Evolutionary conservation across 164 flowering plant species (phyloP), one percentile per base, ranked within the genome.

Genomic region (Macadamia tetraphylla): DNA sequence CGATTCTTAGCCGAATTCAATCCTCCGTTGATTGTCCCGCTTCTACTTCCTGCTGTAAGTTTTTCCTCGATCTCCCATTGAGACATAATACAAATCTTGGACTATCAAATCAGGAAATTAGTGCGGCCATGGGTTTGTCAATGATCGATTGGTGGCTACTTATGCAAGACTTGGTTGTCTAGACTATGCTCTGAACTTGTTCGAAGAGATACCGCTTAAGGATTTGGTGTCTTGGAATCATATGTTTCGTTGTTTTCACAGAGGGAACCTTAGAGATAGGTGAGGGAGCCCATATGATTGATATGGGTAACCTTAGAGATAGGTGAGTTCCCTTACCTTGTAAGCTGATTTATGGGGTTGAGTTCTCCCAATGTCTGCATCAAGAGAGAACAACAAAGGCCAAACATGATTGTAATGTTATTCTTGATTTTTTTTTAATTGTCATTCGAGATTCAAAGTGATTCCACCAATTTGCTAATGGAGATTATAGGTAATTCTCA

Each of bases 81-180:
- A 70, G 70, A 60, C 13, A 67, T 44, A 30, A 12, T 77, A 49
- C 86, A 23, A 83, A 55, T 68, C 73, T 9, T 66, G 65, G 18
- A 63, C 70, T 7, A 53, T 79, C 64, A 81, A 79, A 57, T 70
- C 71, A 32, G 65, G 80, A 43, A 32, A 63, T 69, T 81, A 79
- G 66, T 2, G 40, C 9, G 60, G 63, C 12, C 67, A 77, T 65
- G 86, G 84, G 46, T 81, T 77, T 71, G 65, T 79, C 11, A 81
- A 81, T 0, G 79, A 79, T 56, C 76, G 73, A 23, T 31, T 81
- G 77, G 84, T 74, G n/a, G 56, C 71, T 6, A 1, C 44, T 1
- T 83, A 78, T 23, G 29, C 49, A 0, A 69, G 32, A 60, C 56
- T 71, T 58, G 79, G 77, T 1, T 46, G 52, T 14, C 13, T 52